Base-by-base conservation (phyloP, 31 red algal genomes). In the Porphyra umbilicalis region DNA sequence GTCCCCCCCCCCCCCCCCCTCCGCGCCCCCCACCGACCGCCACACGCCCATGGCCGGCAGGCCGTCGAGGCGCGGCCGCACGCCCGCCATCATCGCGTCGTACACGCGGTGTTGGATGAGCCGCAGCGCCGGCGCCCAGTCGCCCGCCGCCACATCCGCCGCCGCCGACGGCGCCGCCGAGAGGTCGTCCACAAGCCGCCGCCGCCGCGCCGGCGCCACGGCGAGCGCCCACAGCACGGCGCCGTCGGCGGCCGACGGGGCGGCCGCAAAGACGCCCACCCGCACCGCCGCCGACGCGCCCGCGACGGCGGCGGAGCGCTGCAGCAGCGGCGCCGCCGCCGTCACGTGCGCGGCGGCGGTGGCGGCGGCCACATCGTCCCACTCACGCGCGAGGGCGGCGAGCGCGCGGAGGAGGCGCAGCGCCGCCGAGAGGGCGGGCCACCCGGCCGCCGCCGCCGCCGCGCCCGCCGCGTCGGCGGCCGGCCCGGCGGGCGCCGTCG, bases 351-450 rank as follows among this genome's bases (percentile, higher is more conserved):
- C 10, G 2, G 57, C 57, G 57, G 57, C 57, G 57, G 57, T 71
- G 25, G 57, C 57, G 57, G 57, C 57, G 57, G 57, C 57, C 1
- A 71, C 82, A 32, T 79, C 78, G 42, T 93, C 86, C 91, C 91
- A 93, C 44, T 79, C 75, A 25, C 85, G 77, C 68, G 88, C 88
- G 30, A 93, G 39, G 31, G 82, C 75, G 35, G 86, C 83, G 13
- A 82, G 40, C 10, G 85, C 86, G 42, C 77, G 84, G 25, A 93
- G 76, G 9, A 93, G 75, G 30, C 85, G 85, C 30, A 93, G 79
- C 18, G 86, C 85, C 20, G 79, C 86, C 35, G 75, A 79, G 32
- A 93, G 75, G 30, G 77, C 57, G 20, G 77, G 79, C 86, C 91
- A 88, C 13, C 88, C 91, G 74, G 87, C 90, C 57, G 78, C 86